These are phyloP conservation scores for Colletotrichum kahawae DNA, from an alignment of 2,329 filamentous ascomycete genomes.

Conservation along the genomic window DNA sequence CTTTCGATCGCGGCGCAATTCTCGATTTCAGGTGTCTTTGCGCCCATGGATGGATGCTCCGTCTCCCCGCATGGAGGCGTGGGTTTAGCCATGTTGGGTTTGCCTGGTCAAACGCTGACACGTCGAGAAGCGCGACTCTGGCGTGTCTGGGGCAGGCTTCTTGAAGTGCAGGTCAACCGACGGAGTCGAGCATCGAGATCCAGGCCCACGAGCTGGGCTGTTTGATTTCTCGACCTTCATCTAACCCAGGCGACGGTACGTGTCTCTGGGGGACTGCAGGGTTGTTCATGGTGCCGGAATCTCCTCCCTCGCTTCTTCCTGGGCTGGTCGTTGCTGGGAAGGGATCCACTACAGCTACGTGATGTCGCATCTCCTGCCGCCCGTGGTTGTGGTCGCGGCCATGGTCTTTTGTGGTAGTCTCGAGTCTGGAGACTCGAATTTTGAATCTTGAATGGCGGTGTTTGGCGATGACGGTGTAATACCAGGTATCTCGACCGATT, in stretches of 20 bases:
- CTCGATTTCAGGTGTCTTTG: conserved; percentile 20
- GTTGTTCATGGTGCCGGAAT: not conserved
- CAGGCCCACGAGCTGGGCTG: not conserved
- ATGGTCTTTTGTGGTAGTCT: not conserved
- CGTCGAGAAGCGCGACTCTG: conserved; percentile 7
- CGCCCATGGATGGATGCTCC: not conserved
- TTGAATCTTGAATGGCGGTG: not conserved
- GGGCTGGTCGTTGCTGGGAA: not conserved
- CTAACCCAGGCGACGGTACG: not conserved
- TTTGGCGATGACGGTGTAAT: not conserved
- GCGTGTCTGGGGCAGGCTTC: not conserved
- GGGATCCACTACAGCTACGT: not conserved
- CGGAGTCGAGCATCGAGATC: conserved; percentile 17
- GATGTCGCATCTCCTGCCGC: not conserved
- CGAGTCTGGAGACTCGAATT: not conserved
- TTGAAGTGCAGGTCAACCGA: not conserved
- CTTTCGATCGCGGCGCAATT: conserved; percentile 23
- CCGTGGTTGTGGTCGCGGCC: not conserved
- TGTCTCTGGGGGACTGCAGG: not conserved
- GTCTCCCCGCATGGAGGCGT: conserved; percentile 22
- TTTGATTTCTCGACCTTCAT: not conserved
- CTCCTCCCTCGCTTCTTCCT: not conserved
- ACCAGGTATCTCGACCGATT: not conserved
- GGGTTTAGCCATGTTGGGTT: not conserved
- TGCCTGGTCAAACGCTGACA: conserved; percentile 11